Evolutionary conservation across 2,329 filamentous ascomycete species (phyloP), one percentile per base, ranked within the genome.

Genomic region (Colletotrichum musicola): DNA sequence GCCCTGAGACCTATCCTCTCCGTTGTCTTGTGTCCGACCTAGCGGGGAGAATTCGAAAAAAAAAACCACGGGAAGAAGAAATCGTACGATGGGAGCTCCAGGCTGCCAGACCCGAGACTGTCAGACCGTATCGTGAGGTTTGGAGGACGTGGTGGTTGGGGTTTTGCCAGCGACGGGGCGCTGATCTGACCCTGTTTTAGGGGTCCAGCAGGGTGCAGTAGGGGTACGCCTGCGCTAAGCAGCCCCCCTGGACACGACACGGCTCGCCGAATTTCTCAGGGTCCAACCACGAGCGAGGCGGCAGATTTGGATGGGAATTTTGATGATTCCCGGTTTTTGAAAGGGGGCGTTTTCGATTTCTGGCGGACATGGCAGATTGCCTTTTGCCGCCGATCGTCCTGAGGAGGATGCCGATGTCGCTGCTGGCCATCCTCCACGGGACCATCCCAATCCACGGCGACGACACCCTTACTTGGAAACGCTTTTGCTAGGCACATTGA

Each of bases 251-350:
- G 9, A 22, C 22, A 22, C 22, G 22, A 25, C 57, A 42, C 42
- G n/a, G 30, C 51, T 55, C 35, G 35, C 30, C 6, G 20, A 42
- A 20, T 30, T 20, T 13, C 25, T n/a, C 20, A 64, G 60, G 60
- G 53, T 64, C 64, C 54, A 58, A 35, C 47, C 40, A 57, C 27
- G 6, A 62, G 6, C 16, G 12, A 20, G 16, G 58, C 59, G 54
- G n/a, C 14, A 44, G 30, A 59, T 42, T 51, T 47, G 46, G 25
- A 67, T 62, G 59, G 59, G 64, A 51, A 46, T 53, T 53, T 38
- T 27, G 18, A 3, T 14, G 25, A n/a, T 63, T 27, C 54, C 27
- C 59, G 64, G 27, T 25, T 47, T 20, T 9, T 27, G 16, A 13
- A 30, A 22, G 18, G 42, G 25, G 42, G 25, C 38, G 4, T 14